phyloP scores from a whole-genome alignment of 805 yeast genomes.

The Lipomyces yamadae region DNA sequence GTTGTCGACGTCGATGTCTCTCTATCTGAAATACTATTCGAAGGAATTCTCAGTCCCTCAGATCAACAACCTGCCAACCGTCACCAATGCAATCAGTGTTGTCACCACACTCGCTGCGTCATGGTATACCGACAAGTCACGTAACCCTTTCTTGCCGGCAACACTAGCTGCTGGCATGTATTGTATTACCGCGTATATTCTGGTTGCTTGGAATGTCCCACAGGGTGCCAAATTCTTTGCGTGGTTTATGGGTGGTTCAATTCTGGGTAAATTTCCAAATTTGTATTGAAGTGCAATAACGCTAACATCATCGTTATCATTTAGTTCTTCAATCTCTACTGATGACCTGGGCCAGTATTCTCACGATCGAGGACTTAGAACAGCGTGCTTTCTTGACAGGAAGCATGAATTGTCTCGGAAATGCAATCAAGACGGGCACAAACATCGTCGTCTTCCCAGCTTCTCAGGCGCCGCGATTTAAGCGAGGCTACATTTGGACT shows the following conservation, averaged over 20 bases:
- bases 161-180: constrained; percentile 44
- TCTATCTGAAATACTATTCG: constrained; percentile 22
- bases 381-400: constrained; percentile 48
- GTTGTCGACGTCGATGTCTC: constrained; percentile 16
- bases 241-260: constrained; percentile 41
- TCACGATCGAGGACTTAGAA: constrained; percentile 31
- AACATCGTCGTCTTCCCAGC: constrained; percentile 54
- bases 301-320: not conserved
- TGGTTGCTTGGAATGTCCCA: constrained; percentile 61
- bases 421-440: constrained; percentile 55
- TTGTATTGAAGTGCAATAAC: not conserved
- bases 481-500: constrained; percentile 47
- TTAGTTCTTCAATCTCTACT: constrained; percentile 22
- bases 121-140: constrained; percentile 24
- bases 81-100: constrained; percentile 51
- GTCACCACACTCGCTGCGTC: constrained; percentile 48
- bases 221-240: constrained; percentile 66
- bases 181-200: constrained; percentile 47
- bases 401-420: constrained; percentile 48
- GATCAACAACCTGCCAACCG: constrained; percentile 51
- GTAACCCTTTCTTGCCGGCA: constrained; percentile 47
- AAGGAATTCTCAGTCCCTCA: constrained; percentile 45
- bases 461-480: constrained; percentile 50
- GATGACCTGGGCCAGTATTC: constrained; percentile 31
- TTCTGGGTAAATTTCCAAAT: constrained; percentile 5